A percentile compares a stretch with the other conserved stretches of the same genome.
phyloP scores from a whole-genome alignment of 139 green algal species.

The Chlorella vulgaris region DNA sequence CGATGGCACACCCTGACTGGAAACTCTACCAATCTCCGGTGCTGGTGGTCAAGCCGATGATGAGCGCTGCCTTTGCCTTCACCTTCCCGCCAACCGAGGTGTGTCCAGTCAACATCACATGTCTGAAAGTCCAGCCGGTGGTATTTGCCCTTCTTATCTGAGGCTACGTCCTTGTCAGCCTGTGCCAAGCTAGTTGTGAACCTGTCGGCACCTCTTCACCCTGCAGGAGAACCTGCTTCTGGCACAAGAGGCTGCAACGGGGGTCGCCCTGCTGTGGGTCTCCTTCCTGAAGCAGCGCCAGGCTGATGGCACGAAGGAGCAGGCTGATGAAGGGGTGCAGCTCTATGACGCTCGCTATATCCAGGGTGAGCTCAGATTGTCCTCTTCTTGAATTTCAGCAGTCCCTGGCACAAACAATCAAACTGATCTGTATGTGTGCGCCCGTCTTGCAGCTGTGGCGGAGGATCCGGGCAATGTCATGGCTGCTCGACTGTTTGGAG shows the following conservation, averaged over 20 bases:
- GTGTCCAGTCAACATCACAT: neutral
- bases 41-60: conserved; percentile 6
- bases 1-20: neutral
- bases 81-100: conserved; percentile 8
- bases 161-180: neutral
- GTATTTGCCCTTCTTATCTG: neutral
- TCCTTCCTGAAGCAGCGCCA: neutral
- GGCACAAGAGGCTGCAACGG: neutral
- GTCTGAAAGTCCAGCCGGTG: too few relatives aligned
- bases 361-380: neutral
- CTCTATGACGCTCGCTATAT: neutral
- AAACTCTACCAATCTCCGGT: conserved; percentile 1
- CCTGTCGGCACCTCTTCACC: neutral
- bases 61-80: conserved; percentile 1
- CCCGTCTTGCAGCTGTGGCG: neutral
- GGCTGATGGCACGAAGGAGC: neutral
- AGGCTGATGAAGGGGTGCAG: neutral
- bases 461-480: neutral
- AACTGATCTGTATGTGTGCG: neutral
- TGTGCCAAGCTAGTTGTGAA: neutral
- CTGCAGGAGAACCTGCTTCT: neutral
- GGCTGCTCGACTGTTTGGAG: neutral
- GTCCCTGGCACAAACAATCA: neutral
- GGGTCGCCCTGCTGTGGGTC: conserved; percentile 13
- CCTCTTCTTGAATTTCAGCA: neutral